Evolutionary conservation across 371 early-diverging fungal genomes (phyloP).

Genomic region (Syncephalastrum sp.): DNA sequence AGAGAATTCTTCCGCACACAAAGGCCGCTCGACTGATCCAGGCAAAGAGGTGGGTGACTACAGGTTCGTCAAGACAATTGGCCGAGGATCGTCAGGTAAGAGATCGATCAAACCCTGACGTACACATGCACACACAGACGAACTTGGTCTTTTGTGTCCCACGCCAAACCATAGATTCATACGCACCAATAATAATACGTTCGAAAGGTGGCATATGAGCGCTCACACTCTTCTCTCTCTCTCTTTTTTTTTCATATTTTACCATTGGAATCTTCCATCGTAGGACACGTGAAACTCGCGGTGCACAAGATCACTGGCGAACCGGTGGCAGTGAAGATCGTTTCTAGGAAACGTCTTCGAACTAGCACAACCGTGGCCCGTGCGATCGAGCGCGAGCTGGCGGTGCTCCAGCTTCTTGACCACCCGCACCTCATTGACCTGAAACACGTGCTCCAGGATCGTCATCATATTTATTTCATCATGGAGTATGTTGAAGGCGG

Average conservation of each 20-base stretch:
- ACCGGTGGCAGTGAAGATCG: constrained; percentile 44
- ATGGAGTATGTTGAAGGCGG: constrained; percentile 44
- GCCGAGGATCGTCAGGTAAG: constrained; percentile 43
- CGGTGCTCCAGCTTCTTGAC: constrained; percentile 64
- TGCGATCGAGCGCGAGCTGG: constrained; percentile 68
- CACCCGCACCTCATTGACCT: constrained; percentile 68
- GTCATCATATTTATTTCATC: constrained; percentile 31
- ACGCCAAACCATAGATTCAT: too few relatives aligned
- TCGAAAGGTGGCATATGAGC: too few relatives aligned
- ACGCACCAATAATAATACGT: too few relatives aligned
- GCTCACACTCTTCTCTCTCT: not conserved
- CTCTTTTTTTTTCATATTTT: not conserved
- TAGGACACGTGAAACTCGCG: constrained; percentile 42
- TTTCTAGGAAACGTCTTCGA: constrained; percentile 29
- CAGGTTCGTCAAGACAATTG: constrained; percentile 29
- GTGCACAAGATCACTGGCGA: constrained; percentile 34
- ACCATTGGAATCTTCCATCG: not conserved
- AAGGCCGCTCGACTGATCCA: not conserved
- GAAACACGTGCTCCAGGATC: constrained; percentile 65
- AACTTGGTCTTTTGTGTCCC: not conserved
- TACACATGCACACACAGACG: not conserved
- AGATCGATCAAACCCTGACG: not conserved
- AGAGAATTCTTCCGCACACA: too few relatives aligned
- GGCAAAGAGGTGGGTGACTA: constrained; percentile 31
- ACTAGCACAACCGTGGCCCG: constrained; percentile 46